Percentiles rank a stretch among this genome's conserved stretches.
Conservation (phyloP, 176 grass and related monocot species). For the Zea mays region DNA sequence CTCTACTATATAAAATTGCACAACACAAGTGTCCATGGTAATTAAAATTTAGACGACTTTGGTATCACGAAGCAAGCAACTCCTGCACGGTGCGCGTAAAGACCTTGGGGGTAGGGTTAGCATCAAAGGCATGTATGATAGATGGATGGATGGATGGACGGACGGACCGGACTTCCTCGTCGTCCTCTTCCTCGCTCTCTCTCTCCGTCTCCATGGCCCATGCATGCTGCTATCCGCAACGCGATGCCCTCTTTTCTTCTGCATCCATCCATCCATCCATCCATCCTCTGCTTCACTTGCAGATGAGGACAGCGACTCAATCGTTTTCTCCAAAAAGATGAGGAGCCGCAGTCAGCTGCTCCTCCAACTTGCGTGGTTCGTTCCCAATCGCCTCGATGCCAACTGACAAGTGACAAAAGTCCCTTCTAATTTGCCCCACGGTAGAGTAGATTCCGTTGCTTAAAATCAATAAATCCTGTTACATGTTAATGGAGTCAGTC, state of each 20-base stretch:
- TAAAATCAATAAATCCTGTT: neutral
- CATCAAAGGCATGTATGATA: neutral
- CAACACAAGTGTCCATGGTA: no score
- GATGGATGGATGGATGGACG: neutral
- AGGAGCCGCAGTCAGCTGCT: conserved; percentile 31
- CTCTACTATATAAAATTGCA: no score
- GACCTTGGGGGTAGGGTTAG: no score
- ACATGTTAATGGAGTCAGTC: neutral
- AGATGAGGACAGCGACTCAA: conserved; percentile 43
- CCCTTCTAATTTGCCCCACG: neutral
- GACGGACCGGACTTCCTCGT: neutral
- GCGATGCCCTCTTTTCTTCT: neutral
- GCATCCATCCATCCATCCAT: no score
- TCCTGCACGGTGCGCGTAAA: no score
- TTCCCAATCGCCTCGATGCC: conserved; percentile 36
- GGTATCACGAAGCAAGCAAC: no score
- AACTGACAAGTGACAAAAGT: conserved; percentile 27
- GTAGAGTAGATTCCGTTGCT: conserved; percentile 9
- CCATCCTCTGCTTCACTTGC: conserved; percentile 20
- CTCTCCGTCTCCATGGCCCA: conserved; percentile 8
- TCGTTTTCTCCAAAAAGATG: conserved; percentile 53
- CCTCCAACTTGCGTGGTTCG: conserved; percentile 25
- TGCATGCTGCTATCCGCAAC: neutral
- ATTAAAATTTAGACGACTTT: no score
- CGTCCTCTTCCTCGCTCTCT: neutral